Conservation (phyloP, 176 grass and related monocot genomes). For the Avena sativa region DNA sequence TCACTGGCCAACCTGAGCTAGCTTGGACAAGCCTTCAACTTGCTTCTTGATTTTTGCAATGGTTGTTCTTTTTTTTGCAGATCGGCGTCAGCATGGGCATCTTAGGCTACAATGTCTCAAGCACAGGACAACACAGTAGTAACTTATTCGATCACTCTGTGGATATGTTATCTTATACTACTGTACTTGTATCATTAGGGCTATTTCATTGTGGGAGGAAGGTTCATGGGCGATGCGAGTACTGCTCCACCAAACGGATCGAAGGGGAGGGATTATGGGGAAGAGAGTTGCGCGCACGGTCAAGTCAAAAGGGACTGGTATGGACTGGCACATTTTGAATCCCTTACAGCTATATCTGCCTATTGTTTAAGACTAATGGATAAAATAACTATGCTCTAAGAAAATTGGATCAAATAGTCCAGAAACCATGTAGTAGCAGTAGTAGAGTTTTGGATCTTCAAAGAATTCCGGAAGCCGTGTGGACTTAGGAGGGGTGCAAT, state of each 20-base stretch:
- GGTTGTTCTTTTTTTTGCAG: not conserved
- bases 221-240: constrained; percentile 38
- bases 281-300: constrained; percentile 10
- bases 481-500: not conserved
- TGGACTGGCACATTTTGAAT: constrained; percentile 9
- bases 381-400: not conserved
- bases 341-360: constrained; percentile 6
- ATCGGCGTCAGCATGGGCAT: not conserved
- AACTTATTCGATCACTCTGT: constrained; percentile 19
- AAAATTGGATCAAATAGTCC: not conserved
- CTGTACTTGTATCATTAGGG: not conserved
- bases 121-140: not conserved
- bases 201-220: constrained; percentile 21
- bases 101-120: not conserved
- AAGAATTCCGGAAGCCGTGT: constrained; percentile 10
- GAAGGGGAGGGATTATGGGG: not conserved
- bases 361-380: constrained; percentile 41
- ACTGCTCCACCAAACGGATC: constrained; percentile 33
- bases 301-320: constrained; percentile 46
- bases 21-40: not conserved
- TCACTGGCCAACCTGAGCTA: not conserved
- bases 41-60: not conserved
- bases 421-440: not conserved
- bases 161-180: not conserved
- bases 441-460: not conserved